Evolutionary conservation across 306 rosid species (phyloP).

Genomic region (Phaseolus lunatus): DNA sequence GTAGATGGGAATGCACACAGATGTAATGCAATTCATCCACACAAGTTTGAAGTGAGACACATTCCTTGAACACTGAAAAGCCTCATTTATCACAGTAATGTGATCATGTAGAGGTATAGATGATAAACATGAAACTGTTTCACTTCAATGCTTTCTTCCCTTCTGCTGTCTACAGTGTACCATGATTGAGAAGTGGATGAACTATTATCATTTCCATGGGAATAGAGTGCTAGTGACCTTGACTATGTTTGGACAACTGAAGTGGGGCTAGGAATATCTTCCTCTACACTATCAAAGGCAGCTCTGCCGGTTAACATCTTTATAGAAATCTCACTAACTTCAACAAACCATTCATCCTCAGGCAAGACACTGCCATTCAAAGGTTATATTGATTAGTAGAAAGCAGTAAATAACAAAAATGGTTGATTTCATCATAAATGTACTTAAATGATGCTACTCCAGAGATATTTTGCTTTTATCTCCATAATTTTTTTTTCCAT

Average conservation of each 20-base stretch:
- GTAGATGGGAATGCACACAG: conserved; percentile 1
- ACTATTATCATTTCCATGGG: conserved; percentile 58
- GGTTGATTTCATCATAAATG: conserved; percentile 3
- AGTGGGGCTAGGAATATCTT: conserved; percentile 71
- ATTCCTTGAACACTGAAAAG: conserved; percentile 17
- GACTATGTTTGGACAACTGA: conserved; percentile 57
- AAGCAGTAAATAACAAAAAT: conserved; percentile 19
- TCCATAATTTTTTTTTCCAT: too few relatives aligned
- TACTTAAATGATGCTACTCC: neutral
- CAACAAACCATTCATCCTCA: conserved; percentile 95
- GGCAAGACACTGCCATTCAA: conserved; percentile 70
- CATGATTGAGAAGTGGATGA: conserved; percentile 33
- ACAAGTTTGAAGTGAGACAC: conserved; percentile 39
- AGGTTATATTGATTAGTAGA: conserved; percentile 13
- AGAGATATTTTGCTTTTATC: neutral
- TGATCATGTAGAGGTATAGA: conserved; percentile 14
- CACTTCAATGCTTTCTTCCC: conserved; percentile 10
- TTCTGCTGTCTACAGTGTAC: conserved; percentile 15
- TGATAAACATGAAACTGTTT: conserved; percentile 20
- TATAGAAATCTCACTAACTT: conserved; percentile 81
- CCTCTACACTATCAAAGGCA: conserved; percentile 61
- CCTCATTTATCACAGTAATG: conserved; percentile 1
- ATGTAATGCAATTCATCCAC: conserved; percentile 31
- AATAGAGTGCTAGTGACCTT: conserved; percentile 51
- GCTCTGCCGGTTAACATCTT: conserved; percentile 81